Conservation (phyloP, 352 stramenopile genomes). For the Phytophthora europaea region DNA sequence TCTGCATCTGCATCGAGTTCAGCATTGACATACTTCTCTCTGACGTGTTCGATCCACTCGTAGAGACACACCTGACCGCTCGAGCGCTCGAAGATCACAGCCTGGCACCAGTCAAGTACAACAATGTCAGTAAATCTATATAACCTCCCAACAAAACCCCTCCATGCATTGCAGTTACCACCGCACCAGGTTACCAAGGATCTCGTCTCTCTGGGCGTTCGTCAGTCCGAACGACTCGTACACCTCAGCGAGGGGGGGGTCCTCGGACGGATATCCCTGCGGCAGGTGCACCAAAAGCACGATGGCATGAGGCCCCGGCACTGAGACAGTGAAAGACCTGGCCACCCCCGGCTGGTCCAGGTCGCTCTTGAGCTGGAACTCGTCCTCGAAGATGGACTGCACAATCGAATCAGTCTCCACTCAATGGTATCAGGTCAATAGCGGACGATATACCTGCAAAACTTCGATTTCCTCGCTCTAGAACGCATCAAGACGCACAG, state of each 20-base stretch:
- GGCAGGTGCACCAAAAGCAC: constrained; percentile 80
- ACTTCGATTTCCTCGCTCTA: constrained; percentile 84
- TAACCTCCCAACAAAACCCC: neutral
- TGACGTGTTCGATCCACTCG: constrained; percentile 88
- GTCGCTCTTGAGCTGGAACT: constrained; percentile 64
- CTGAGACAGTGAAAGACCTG: constrained; percentile 67
- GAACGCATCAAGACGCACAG: constrained; percentile 15
- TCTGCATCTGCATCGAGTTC: constrained; percentile 46
- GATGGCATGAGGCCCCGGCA: constrained; percentile 74
- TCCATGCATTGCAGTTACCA: neutral
- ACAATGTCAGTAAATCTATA: neutral
- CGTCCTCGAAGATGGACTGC: constrained; percentile 83
- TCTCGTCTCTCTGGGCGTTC: constrained; percentile 69
- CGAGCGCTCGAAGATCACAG: constrained; percentile 74
- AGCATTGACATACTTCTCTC: constrained; percentile 71
- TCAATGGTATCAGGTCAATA: neutral
- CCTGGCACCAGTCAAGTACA: constrained; percentile 22
- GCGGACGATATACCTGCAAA: constrained; percentile 55
- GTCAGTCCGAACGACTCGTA: constrained; percentile 88
- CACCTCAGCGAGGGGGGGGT: constrained; percentile 80
- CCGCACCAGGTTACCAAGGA: constrained; percentile 70
- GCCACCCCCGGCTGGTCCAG: constrained; percentile 51
- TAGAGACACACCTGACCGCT: constrained; percentile 88
- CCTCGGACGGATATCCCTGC: constrained; percentile 69
- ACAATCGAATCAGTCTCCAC: neutral